Conservation (phyloP, 371 early-diverging fungal genomes). For the Actinomortierella wolfii region DNA sequence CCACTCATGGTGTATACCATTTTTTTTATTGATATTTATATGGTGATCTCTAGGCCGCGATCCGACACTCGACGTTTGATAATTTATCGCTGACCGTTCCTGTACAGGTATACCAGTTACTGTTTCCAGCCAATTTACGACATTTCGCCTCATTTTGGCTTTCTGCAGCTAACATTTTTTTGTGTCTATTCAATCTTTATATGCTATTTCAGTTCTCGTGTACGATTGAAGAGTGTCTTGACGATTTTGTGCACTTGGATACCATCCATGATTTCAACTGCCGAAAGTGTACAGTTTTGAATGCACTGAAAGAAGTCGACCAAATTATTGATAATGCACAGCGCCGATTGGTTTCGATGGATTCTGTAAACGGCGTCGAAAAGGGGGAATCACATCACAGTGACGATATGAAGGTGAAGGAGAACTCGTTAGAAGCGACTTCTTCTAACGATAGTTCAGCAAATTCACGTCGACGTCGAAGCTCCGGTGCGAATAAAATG, state of each 20-base stretch:
- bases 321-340: slow-evolving; percentile 8
- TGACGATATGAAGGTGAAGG: no score
- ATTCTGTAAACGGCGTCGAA: background rate
- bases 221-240: slow-evolving; percentile 51
- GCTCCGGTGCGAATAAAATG: no score
- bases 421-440: no score
- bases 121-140: slow-evolving; percentile 1
- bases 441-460: no score
- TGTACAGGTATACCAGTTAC: slow-evolving; percentile 55
- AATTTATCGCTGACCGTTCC: slow-evolving; percentile 72
- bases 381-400: background rate
- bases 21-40: slow-evolving; percentile 2
- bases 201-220: slow-evolving; percentile 13
- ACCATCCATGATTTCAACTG: slow-evolving; percentile 56
- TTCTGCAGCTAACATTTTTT: background rate
- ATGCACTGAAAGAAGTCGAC: slow-evolving; percentile 31
- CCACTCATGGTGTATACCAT: no score
- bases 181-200: background rate
- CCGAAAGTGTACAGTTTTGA: slow-evolving; percentile 47
- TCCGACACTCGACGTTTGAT: slow-evolving; percentile 71
- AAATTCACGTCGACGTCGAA: no score
- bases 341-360: slow-evolving; percentile 11
- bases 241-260: slow-evolving; percentile 48
- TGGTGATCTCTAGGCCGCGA: slow-evolving; percentile 46
- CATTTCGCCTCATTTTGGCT: no score